phyloP scores from a whole-genome alignment of 2,329 filamentous ascomycete species.

The Colletotrichum liaoningense region DNA sequence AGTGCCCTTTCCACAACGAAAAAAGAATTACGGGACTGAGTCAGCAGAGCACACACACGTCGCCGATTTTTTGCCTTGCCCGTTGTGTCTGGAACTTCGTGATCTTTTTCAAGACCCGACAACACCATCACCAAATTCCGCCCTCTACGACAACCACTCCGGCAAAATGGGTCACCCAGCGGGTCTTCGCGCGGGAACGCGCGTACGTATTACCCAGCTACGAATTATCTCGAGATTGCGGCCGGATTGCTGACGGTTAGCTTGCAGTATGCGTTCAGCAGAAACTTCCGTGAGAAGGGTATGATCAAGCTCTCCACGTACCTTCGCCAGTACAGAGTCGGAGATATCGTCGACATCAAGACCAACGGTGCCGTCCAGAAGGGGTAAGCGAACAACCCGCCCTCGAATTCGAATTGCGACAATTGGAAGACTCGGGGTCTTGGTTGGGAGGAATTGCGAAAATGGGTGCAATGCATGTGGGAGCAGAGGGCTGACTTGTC shows the following conservation, averaged over 20 bases:
- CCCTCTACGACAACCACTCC: constrained; percentile 37
- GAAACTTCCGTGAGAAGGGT: constrained; percentile 95
- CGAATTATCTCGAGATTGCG: not conserved
- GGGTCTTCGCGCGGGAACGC: constrained; percentile 88
- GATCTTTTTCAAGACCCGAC: constrained; percentile 21
- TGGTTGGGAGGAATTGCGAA: not conserved
- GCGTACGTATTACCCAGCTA: constrained; percentile 65
- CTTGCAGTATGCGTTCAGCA: constrained; percentile 86
- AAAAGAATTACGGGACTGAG: constrained; percentile 36
- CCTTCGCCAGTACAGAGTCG: constrained; percentile 95
- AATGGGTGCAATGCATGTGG: not conserved
- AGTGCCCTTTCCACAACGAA: constrained; percentile 41
- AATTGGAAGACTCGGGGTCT: not conserved
- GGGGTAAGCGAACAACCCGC: constrained; percentile 72
- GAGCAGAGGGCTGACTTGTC: constrained; percentile 44
- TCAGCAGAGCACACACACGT: constrained; percentile 3
- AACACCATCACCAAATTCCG: constrained; percentile 31
- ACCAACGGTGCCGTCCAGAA: constrained; percentile 98
- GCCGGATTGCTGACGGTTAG: constrained; percentile 45
- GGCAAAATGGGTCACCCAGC: constrained; percentile 86
- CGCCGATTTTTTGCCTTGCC: constrained; percentile 8
- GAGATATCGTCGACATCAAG: constrained; percentile 99
- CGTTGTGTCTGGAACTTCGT: constrained; percentile 8
- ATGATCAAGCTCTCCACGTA: constrained; percentile 95
- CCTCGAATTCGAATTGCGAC: constrained; percentile 28